phyloP scores from a whole-genome alignment of 441 rosid genomes.

The Biscutella laevigata region DNA sequence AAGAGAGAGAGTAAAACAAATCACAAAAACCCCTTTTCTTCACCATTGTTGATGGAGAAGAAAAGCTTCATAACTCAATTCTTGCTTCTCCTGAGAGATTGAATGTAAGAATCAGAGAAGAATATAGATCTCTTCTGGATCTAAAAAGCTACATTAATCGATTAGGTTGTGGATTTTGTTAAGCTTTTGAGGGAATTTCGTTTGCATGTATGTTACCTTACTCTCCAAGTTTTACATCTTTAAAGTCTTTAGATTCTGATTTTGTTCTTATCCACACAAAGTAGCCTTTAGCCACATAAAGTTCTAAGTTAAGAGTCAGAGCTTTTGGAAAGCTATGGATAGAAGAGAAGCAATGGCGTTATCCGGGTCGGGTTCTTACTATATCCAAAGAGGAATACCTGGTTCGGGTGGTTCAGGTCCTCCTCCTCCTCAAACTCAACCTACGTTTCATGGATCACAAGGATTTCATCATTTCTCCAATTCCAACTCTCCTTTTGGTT shows the following conservation, averaged over 20 bases:
- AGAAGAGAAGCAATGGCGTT: slow-evolving; percentile 78
- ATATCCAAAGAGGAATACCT: slow-evolving; percentile 66
- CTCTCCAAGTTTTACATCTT: slow-evolving; percentile 6
- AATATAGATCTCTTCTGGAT: slow-evolving; percentile 1
- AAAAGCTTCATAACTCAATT: slow-evolving; percentile 13
- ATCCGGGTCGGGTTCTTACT: slow-evolving; percentile 68
- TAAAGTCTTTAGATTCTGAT: slow-evolving; percentile 18
- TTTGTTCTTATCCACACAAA: slow-evolving; percentile 24
- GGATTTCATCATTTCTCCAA: slow-evolving; percentile 47
- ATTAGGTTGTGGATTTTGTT: not conserved
- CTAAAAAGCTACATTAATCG: slow-evolving; percentile 12
- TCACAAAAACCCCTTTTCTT: not conserved
- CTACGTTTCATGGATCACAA: slow-evolving; percentile 51
- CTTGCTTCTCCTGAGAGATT: slow-evolving; percentile 5
- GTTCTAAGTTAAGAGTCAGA: not conserved
- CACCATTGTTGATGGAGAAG: slow-evolving; percentile 27
- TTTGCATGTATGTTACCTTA: slow-evolving; percentile 26
- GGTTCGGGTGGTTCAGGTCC: slow-evolving; percentile 45
- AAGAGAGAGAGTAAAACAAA: slow-evolving; percentile 11
- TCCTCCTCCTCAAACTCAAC: slow-evolving; percentile 29
- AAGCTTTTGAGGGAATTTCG: slow-evolving; percentile 1
- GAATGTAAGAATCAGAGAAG: not conserved
- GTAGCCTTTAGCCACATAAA: slow-evolving; percentile 11
- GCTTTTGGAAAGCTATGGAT: slow-evolving; percentile 59
- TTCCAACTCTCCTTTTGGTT: slow-evolving; percentile 47